phyloP scores from a whole-genome alignment of 176 grass and related monocot species.

The Avena eriantha region DNA sequence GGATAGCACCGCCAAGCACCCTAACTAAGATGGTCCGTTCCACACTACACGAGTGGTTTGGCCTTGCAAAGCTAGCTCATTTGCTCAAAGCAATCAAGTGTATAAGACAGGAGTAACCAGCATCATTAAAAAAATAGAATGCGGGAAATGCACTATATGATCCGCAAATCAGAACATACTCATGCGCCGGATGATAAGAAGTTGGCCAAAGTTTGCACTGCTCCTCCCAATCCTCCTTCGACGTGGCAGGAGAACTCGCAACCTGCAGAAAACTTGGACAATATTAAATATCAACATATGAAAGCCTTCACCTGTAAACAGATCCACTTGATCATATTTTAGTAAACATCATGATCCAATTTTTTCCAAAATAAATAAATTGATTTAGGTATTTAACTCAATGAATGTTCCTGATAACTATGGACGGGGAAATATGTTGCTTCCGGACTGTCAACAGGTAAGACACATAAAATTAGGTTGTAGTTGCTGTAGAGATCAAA shows the following conservation, averaged over 20 bases:
- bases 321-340: not conserved
- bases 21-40: not conserved
- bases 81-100: not conserved
- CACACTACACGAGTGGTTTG: not conserved
- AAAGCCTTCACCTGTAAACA: not conserved
- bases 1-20: not conserved
- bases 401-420: not conserved
- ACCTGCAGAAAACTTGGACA: not conserved
- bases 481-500: not conserved
- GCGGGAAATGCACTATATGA: slow-evolving; percentile 17
- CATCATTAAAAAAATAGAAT: slow-evolving; percentile 11
- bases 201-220: slow-evolving; percentile 92
- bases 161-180: slow-evolving; percentile 42
- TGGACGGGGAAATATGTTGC: too few species aligned
- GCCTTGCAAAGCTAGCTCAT: not conserved
- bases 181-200: slow-evolving; percentile 71
- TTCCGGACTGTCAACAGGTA: not conserved
- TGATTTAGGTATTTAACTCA: not conserved
- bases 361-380: not conserved
- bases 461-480: not conserved
- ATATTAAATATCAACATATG: not conserved
- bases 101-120: not conserved
- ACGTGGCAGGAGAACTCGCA: slow-evolving; percentile 55
- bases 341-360: not conserved
- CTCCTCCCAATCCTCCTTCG: slow-evolving; percentile 86